These are phyloP conservation scores for Zygosaccharomyces pseudobailii DNA, from an alignment of 1,139 yeast genomes.

Conservation along the genomic window DNA sequence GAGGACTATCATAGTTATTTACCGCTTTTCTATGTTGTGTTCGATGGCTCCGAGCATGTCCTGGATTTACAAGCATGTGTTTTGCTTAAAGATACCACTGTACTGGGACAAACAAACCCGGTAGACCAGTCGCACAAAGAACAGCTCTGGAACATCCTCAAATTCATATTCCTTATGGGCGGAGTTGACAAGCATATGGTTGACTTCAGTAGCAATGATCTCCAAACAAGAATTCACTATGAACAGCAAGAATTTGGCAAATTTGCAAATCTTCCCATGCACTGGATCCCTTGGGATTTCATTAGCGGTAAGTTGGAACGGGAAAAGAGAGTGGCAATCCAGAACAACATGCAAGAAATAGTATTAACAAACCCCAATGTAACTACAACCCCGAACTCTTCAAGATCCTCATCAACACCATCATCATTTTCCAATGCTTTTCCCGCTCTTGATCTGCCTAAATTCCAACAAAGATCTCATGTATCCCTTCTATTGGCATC, in stretches of 20 bases:
- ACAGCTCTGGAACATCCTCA: slow-evolving; percentile 29
- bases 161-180: slow-evolving; percentile 28
- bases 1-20: slow-evolving; percentile 38
- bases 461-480: slow-evolving; percentile 15
- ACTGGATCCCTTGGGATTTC: slow-evolving; percentile 46
- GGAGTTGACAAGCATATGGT: slow-evolving; percentile 24
- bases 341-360: slow-evolving; percentile 17
- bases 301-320: slow-evolving; percentile 15
- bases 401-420: not conserved
- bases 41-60: slow-evolving; percentile 41
- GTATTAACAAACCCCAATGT: not conserved
- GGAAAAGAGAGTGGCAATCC: slow-evolving; percentile 2
- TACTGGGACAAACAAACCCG: slow-evolving; percentile 14
- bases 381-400: not conserved
- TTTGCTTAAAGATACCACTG: slow-evolving; percentile 43
- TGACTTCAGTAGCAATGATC: slow-evolving; percentile 20
- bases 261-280: slow-evolving; percentile 46
- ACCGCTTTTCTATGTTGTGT: slow-evolving; percentile 46
- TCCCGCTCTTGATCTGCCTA: slow-evolving; percentile 11
- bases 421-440: not conserved
- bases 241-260: slow-evolving; percentile 42
- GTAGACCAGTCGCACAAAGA: slow-evolving; percentile 13
- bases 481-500: slow-evolving; percentile 7
- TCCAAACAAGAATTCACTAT: slow-evolving; percentile 30
- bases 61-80: slow-evolving; percentile 65